Percentiles rank a stretch among this genome's conserved stretches.
Conservation (phyloP, 164 flowering plant genomes). For the Tinospora cordifolia region DNA sequence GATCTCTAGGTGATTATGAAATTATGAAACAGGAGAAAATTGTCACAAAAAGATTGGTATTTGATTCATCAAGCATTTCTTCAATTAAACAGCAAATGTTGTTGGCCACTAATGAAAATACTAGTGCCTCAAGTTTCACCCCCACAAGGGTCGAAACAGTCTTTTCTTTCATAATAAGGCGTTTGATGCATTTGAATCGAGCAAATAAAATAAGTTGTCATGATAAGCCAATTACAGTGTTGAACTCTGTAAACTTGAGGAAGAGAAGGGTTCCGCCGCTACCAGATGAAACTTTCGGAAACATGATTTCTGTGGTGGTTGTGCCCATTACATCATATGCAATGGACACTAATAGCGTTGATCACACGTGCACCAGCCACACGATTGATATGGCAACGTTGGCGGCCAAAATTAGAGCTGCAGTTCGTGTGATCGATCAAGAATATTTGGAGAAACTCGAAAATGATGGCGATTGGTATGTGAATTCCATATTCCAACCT, state of each 20-base stretch:
- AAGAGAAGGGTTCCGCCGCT: conserved; percentile 24
- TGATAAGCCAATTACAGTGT: conserved; percentile 12
- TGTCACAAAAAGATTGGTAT: conserved; percentile 38
- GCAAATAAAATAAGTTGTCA: not conserved
- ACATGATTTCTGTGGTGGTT: no score
- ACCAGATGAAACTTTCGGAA: conserved; percentile 1
- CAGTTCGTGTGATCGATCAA: conserved; percentile 3
- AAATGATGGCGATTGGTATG: not conserved
- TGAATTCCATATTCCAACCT: conserved; percentile 2
- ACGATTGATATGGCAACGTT: conserved; percentile 15
- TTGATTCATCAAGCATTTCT: conserved; percentile 29
- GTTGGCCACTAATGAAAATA: not conserved
- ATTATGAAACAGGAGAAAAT: conserved; percentile 6
- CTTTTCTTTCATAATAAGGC: conserved; percentile 45
- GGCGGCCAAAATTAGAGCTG: conserved; percentile 12
- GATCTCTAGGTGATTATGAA: not conserved
- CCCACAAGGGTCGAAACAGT: conserved; percentile 43
- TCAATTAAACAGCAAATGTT: conserved; percentile 15
- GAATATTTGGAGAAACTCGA: conserved; percentile 7
- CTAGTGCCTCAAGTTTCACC: not conserved
- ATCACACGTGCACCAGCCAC: no score
- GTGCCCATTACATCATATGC: no score
- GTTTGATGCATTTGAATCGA: conserved; percentile 12
- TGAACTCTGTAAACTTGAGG: conserved; percentile 36
- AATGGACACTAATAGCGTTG: no score